These are phyloP conservation scores for Rubia peregrina DNA, from an alignment of 305 asterid species.

Conservation along the genomic window DNA sequence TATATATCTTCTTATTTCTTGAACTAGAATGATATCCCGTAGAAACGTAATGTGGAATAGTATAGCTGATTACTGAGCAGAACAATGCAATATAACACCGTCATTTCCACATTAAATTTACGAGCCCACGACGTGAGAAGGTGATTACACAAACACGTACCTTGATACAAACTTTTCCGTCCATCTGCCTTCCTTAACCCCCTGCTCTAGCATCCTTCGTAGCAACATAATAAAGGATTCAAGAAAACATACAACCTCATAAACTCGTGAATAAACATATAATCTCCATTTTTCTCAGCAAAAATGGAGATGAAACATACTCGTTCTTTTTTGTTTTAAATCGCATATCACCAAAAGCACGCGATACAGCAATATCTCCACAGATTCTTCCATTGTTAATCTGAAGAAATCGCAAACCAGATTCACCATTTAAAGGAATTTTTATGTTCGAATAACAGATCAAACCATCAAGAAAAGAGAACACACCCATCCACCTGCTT, in stretches of 20 bases:
- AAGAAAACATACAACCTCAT: background rate
- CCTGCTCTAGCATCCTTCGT: constrained; percentile 80
- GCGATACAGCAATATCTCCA: constrained; percentile 86
- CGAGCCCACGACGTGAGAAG: no score
- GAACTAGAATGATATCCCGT: background rate
- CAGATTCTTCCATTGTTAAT: constrained; percentile 78
- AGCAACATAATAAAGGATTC: constrained; percentile 4
- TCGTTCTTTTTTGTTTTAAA: constrained; percentile 78
- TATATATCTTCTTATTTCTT: no score
- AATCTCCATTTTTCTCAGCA: background rate
- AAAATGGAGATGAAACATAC: constrained; percentile 30
- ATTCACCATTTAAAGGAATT: background rate
- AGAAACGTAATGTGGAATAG: background rate
- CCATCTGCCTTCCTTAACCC: constrained; percentile 82
- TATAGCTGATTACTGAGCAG: background rate
- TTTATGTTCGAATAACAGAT: background rate
- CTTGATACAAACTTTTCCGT: constrained; percentile 77
- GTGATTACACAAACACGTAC: constrained; percentile 29
- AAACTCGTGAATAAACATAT: background rate
- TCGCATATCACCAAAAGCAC: constrained; percentile 84
- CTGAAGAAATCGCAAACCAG: constrained; percentile 30
- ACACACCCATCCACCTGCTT: constrained; percentile 99
- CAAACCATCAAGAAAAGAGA: constrained; percentile 15
- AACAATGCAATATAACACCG: no score
- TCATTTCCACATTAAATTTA: no score